A percentile compares a stretch with the other conserved stretches of the same genome.
These are phyloP conservation scores for Colletotrichum neosansevieriae DNA, from an alignment of 2,329 filamentous ascomycete species.

Conservation along the genomic window DNA sequence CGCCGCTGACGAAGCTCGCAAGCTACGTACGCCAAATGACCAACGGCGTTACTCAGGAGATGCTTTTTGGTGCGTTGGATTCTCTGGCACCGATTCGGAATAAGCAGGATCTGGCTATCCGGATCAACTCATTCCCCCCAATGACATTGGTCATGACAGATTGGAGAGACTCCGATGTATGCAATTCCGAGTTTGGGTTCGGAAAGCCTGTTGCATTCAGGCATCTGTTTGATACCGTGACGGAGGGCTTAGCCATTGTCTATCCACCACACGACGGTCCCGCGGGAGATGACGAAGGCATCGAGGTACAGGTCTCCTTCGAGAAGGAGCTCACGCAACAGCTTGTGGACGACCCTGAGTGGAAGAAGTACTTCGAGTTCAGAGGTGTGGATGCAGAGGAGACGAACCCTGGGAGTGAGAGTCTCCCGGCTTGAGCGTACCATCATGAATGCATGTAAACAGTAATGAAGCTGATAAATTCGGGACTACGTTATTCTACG, in stretches of 20 bases:
- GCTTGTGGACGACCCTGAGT: conserved; percentile 51
- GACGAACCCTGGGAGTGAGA: neutral
- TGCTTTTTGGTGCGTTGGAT: conserved; percentile 46
- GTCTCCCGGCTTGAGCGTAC: too few relatives aligned
- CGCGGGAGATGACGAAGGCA: conserved; percentile 50
- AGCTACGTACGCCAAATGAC: conserved; percentile 53
- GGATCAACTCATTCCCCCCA: conserved; percentile 51
- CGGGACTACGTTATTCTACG: too few relatives aligned
- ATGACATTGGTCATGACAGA: conserved; percentile 52
- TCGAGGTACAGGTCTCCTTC: conserved; percentile 50
- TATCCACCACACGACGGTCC: conserved; percentile 48
- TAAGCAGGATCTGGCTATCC: conserved; percentile 50
- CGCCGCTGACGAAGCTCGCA: conserved; percentile 51
- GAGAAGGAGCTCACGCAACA: conserved; percentile 49
- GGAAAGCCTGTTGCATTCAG: conserved; percentile 49
- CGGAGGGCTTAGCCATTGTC: conserved; percentile 45
- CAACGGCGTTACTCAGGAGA: conserved; percentile 49
- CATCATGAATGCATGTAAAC: too few relatives aligned
- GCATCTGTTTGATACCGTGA: conserved; percentile 48
- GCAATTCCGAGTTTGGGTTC: conserved; percentile 52
- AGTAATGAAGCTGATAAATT: too few relatives aligned
- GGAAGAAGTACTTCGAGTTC: conserved; percentile 53
- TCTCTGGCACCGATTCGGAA: conserved; percentile 51
- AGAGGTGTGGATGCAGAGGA: conserved; percentile 48
- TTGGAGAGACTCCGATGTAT: conserved; percentile 49